Percentiles rank a stretch among this genome's conserved stretches.
Evolutionary conservation across 257 asterid genomes (phyloP).

Genomic region (Solanum chmielewskii): DNA sequence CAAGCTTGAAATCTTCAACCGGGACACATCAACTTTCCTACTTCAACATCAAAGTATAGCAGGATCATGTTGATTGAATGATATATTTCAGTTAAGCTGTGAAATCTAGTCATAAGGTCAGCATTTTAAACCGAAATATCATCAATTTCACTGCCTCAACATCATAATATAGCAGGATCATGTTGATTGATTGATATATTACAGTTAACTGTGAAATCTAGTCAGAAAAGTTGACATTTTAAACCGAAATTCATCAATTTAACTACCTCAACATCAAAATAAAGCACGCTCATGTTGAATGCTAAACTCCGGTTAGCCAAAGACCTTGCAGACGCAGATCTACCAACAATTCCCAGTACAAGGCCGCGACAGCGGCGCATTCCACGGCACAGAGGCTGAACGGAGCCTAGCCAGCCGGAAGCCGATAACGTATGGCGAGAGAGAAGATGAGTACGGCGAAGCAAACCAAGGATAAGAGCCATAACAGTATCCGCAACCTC

Average conservation of each 20-base stretch:
- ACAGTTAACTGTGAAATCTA: neutral
- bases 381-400: slow-evolving; percentile 99
- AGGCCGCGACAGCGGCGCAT: slow-evolving; percentile 64
- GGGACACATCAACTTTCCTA: slow-evolving; percentile 11
- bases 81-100: neutral
- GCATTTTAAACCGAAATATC: neutral
- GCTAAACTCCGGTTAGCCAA: slow-evolving; percentile 89
- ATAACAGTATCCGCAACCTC: slow-evolving; percentile 98
- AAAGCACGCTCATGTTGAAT: slow-evolving; percentile 89
- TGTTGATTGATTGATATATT: slow-evolving; percentile 7
- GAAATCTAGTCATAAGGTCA: neutral
- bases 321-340: slow-evolving; percentile 90
- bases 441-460: slow-evolving; percentile 89
- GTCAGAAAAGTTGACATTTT: neutral
- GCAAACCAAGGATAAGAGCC: slow-evolving; percentile 83
- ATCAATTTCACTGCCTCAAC: slow-evolving; percentile 25
- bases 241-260: neutral
- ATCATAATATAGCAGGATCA: slow-evolving; percentile 83
- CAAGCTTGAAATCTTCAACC: neutral
- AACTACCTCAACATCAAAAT: slow-evolving; percentile 71
- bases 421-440: slow-evolving; percentile 83
- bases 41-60: slow-evolving; percentile 61
- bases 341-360: slow-evolving; percentile 89
- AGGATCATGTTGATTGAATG: slow-evolving; percentile 49
- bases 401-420: slow-evolving; percentile 97